phyloP scores from a whole-genome alignment of 495 filamentous ascomycete species.

The Penicillium taxi region DNA sequence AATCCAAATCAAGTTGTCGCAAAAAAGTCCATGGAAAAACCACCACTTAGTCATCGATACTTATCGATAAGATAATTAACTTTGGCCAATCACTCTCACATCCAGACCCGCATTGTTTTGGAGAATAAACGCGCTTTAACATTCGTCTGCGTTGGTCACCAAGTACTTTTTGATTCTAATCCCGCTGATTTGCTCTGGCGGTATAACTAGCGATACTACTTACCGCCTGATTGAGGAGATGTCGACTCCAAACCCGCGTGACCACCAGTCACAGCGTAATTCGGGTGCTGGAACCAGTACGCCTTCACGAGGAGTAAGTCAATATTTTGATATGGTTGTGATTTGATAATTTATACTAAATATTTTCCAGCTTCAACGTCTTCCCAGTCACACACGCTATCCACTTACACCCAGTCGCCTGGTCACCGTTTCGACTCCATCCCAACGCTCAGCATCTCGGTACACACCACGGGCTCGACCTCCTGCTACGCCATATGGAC shows the following conservation, averaged over 20 bases:
- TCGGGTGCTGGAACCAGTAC: conserved; percentile 19
- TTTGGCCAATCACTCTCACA: conserved; percentile 12
- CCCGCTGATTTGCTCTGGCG: not conserved
- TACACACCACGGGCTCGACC: conserved; percentile 33
- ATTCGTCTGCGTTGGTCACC: not conserved
- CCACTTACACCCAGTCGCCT: conserved; percentile 37
- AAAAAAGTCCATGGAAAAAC: conserved; percentile 14
- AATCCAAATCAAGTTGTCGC: conserved; percentile 7
- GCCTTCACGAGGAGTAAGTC: conserved; percentile 25
- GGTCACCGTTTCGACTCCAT: conserved; percentile 26
- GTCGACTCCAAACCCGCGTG: conserved; percentile 34
- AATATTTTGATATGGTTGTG: no score
- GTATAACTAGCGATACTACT: not conserved
- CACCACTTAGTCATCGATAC: conserved; percentile 22
- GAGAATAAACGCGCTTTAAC: conserved; percentile 16
- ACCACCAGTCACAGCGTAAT: conserved; percentile 24
- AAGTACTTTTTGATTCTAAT: not conserved
- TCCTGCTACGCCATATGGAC: conserved; percentile 64
- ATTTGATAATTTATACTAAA: not conserved
- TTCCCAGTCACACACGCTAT: conserved; percentile 27
- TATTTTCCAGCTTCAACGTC: conserved; percentile 27
- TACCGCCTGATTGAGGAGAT: conserved; percentile 12
- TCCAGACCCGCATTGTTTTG: conserved; percentile 17
- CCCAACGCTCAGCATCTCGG: conserved; percentile 31
- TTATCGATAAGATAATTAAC: conserved; percentile 28